Base-by-base conservation (phyloP, 495 filamentous ascomycete genomes). In the Penicillium daleae region DNA sequence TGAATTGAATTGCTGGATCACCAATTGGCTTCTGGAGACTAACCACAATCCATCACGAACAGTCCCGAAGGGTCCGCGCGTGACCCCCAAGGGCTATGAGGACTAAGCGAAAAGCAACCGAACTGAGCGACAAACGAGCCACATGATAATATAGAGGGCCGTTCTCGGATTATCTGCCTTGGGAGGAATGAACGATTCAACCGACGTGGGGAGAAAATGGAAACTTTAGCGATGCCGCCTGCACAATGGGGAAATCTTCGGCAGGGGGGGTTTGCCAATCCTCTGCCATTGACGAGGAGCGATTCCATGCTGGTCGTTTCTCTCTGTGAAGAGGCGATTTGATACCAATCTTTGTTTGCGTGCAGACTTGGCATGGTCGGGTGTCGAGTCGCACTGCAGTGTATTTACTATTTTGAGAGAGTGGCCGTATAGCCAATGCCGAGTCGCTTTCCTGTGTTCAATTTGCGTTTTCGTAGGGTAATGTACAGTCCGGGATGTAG, bases 51-150 rank as follows among this genome's bases (percentile, higher is more conserved):
- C 37, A 62, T 60, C 17, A 31, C 24, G n/a, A n/a, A 66, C 63
- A 94, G 92, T 97, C 70, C 92, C 93, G 12, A 74, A 85, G 56
- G 89, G 90, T 2, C 90, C 89, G 60, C 82, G 93, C 59, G 84
- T 85, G 62, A 85, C 87, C 62, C 83, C 92, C 15, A 76, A 83
- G 60, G 92, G 90, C 57, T 97, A 88, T 74, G 93, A 92, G 72
- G 93, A 97, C 71, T 70, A 78, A 65, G 49, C 27, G 27, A 32
- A 78, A 77, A 75, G 22, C 13, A 33, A 31, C 57, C 54, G 22
- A 61, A 50, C 42, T 49, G 50, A 55, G 44, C 48, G 46, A 49
- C 49, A 40, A 27, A 26, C 17, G 35, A 42, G 24, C 21, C 10
- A 59, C 57, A 40, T 22, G 39, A 52, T 29, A 29, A 27, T 63